Evolutionary conservation across 148 eudicot species (phyloP).

Genomic region (Rhododendron ferrugineum): DNA sequence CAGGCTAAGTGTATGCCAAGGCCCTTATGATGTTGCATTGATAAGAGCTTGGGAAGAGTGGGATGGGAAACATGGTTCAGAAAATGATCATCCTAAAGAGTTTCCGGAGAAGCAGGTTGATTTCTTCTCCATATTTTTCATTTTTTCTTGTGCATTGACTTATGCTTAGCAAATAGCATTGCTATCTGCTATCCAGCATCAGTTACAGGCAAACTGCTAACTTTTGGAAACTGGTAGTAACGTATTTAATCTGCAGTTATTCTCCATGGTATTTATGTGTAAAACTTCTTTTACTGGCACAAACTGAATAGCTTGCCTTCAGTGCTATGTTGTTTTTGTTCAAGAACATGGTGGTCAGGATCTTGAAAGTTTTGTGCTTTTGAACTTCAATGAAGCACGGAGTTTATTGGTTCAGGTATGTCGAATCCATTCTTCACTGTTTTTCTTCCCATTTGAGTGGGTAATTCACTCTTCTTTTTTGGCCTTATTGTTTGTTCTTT

Average conservation of each 20-base stretch:
- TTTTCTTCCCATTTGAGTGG: not conserved
- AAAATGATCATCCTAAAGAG: slow-evolving; percentile 80
- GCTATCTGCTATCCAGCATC: not conserved
- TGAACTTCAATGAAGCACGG: slow-evolving; percentile 68
- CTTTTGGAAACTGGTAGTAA: slow-evolving; percentile 1
- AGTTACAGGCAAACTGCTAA: not conserved
- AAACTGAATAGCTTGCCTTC: slow-evolving; percentile 18
- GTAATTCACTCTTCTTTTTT: not conserved
- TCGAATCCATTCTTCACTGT: not conserved
- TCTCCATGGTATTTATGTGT: not conserved
- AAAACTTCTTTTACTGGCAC: slow-evolving; percentile 1
- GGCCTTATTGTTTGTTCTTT: slow-evolving; percentile 1
- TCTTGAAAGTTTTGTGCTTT: slow-evolving; percentile 90
- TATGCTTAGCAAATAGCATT: not conserved
- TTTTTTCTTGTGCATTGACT: not conserved
- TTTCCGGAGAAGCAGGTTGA: slow-evolving; percentile 77
- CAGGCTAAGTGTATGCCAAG: slow-evolving; percentile 83
- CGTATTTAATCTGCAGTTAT: not conserved
- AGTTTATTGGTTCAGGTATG: slow-evolving; percentile 77
- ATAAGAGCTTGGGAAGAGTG: slow-evolving; percentile 86
- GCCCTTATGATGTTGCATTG: slow-evolving; percentile 64
- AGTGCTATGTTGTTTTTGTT: slow-evolving; percentile 80
- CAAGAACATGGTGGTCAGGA: slow-evolving; percentile 90
- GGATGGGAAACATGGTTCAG: slow-evolving; percentile 75
- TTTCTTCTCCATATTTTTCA: not conserved